phyloP scores from a whole-genome alignment of 805 yeast species.

The Starmerella asiatica region DNA sequence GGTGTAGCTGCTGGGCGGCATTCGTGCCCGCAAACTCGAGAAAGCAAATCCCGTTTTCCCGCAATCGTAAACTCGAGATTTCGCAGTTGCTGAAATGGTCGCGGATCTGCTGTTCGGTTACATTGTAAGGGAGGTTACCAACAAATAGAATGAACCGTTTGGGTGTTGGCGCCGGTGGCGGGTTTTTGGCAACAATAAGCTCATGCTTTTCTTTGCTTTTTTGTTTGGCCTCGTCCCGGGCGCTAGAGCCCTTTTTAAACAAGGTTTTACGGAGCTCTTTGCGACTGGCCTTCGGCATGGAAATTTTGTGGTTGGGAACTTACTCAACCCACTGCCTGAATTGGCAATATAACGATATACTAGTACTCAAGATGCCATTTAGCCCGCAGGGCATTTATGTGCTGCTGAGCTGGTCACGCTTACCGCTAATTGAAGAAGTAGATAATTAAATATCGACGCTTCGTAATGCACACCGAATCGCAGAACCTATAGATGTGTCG shows the following conservation, averaged over 20 bases:
- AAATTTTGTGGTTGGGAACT: too few species aligned
- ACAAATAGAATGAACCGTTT: constrained; percentile 67
- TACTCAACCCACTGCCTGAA: too few species aligned
- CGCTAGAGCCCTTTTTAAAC: constrained; percentile 17
- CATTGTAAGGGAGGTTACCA: constrained; percentile 74
- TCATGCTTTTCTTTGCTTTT: constrained; percentile 26
- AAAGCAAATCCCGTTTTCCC: constrained; percentile 70
- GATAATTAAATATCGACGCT: too few species aligned
- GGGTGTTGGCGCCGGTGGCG: constrained; percentile 20
- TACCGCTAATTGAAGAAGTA: too few species aligned
- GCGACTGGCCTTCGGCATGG: constrained; percentile 27
- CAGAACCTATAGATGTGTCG: too few species aligned
- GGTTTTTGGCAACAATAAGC: constrained; percentile 23
- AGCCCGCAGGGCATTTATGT: too few species aligned
- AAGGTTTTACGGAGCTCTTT: constrained; percentile 23
- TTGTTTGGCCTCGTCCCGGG: constrained; percentile 18
- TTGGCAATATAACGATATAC: too few species aligned
- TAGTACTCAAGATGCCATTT: too few species aligned
- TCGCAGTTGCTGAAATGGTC: constrained; percentile 54
- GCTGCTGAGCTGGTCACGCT: too few species aligned
- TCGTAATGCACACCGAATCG: too few species aligned
- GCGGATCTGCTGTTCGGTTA: constrained; percentile 46
- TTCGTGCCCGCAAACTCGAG: constrained; percentile 63
- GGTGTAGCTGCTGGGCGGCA: constrained; percentile 67
- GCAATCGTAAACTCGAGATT: constrained; percentile 65